A percentile compares a stretch with the other conserved stretches of the same genome.
Evolutionary conservation across 768 basidiomycete species (phyloP).

Genomic region (Tulasnella sp.): DNA sequence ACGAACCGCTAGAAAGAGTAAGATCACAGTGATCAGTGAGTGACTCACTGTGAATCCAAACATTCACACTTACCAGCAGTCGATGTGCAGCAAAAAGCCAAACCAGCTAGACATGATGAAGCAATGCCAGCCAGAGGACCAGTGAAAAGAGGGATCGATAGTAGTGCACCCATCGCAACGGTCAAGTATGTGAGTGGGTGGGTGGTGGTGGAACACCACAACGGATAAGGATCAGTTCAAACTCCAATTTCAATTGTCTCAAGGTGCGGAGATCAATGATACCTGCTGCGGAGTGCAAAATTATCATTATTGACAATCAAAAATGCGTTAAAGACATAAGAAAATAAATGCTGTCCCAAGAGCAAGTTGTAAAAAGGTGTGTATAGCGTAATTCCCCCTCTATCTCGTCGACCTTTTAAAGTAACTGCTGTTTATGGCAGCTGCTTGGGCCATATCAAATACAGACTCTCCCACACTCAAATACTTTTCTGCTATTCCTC

Average conservation of each 20-base stretch:
- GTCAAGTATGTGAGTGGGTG: too few species aligned
- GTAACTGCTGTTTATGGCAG: slow-evolving; percentile 75
- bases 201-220: slow-evolving; percentile 1
- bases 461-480: slow-evolving; percentile 78
- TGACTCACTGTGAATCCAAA: too few species aligned
- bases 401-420: slow-evolving; percentile 33
- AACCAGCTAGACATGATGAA: slow-evolving; percentile 67
- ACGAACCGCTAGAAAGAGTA: not conserved
- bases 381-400: too few species aligned
- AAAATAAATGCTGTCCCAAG: too few species aligned
- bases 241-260: slow-evolving; percentile 9
- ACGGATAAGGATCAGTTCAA: not conserved
- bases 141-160: slow-evolving; percentile 30
- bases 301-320: too few species aligned
- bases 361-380: too few species aligned
- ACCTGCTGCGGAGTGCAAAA: too few species aligned
- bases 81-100: slow-evolving; percentile 78
- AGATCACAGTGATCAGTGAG: not conserved
- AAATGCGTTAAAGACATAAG: not conserved
- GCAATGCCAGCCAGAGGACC: slow-evolving; percentile 38
- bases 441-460: slow-evolving; percentile 73
- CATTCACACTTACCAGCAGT: slow-evolving; percentile 50
- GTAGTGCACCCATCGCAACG: slow-evolving; percentile 30
- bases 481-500: slow-evolving; percentile 66
- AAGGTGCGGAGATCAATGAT: too few species aligned